Conservation (phyloP, 2,329 filamentous ascomycete genomes). For the Clonostachys rosea region DNA sequence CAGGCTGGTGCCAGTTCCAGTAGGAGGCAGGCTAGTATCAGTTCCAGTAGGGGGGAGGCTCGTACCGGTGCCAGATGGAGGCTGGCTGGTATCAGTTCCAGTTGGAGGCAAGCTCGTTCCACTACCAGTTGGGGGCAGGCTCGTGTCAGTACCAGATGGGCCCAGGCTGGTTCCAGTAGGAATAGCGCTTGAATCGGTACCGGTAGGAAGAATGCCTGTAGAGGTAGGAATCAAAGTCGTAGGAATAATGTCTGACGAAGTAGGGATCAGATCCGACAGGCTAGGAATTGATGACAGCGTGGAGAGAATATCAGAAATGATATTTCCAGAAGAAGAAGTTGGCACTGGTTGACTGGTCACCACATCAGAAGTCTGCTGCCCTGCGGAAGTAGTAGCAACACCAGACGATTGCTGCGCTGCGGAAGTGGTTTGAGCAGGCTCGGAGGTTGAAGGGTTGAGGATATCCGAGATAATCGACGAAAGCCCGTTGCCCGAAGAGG, state of each 20-base stretch:
- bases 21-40: not conserved
- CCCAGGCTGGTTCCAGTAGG: not conserved
- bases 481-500: constrained; percentile 1
- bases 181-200: not conserved
- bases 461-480: constrained; percentile 2
- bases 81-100: not conserved
- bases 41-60: not conserved
- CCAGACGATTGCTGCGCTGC: no score
- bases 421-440: not conserved
- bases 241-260: no score
- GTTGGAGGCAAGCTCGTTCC: no score
- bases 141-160: no score
- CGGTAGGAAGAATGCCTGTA: not conserved
- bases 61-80: constrained; percentile 1
- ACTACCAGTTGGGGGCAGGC: no score
- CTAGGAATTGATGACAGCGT: no score
- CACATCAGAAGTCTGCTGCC: constrained; percentile 1
- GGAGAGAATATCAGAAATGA: no score
- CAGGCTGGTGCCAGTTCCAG: not conserved
- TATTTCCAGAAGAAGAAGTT: no score
- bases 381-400: not conserved
- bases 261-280: no score
- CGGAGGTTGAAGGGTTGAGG: constrained; percentile 5
- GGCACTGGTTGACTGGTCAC: not conserved
- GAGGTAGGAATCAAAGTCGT: no score